phyloP scores from a whole-genome alignment of 1,139 yeast genomes.

The Yamadazyma mexicana region DNA sequence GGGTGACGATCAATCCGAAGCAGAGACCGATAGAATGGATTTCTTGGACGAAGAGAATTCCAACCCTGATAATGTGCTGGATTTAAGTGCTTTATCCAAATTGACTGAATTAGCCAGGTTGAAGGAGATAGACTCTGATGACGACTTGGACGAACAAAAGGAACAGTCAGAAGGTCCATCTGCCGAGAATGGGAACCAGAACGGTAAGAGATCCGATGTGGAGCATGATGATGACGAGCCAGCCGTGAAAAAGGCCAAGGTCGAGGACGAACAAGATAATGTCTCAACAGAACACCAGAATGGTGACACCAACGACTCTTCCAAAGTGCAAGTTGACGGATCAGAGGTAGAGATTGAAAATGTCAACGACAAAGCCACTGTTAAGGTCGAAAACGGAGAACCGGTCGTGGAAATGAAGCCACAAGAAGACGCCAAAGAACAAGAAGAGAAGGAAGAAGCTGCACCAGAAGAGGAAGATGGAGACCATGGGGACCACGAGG shows the following conservation, averaged over 20 bases:
- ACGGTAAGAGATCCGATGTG: constrained; percentile 11
- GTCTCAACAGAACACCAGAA: not conserved
- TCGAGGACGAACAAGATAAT: constrained; percentile 13
- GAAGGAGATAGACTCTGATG: constrained; percentile 38
- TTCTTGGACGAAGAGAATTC: constrained; percentile 42
- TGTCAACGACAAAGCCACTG: constrained; percentile 22
- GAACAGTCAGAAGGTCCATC: not conserved
- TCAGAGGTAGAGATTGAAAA: constrained; percentile 22
- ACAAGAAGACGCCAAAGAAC: not conserved
- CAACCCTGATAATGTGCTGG: constrained; percentile 30
- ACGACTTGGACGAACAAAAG: constrained; percentile 19
- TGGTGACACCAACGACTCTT: constrained; percentile 2
- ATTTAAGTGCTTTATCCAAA: constrained; percentile 39
- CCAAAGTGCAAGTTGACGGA: constrained; percentile 10
- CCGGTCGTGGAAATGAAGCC: not conserved
- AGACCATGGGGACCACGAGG: constrained; percentile 5
- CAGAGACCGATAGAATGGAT: constrained; percentile 79
- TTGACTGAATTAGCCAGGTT: constrained; percentile 45
- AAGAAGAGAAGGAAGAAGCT: constrained; percentile 4
- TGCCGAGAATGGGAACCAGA: constrained; percentile 7
- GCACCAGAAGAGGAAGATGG: constrained; percentile 13
- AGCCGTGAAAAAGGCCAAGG: constrained; percentile 8
- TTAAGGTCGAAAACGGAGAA: constrained; percentile 1
- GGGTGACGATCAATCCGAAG: constrained; percentile 70
- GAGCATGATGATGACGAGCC: constrained; percentile 13